These are phyloP conservation scores for Cutaneotrichosporon spelunceum DNA, from an alignment of 1,284 basidiomycete species.

Conservation along the genomic window DNA sequence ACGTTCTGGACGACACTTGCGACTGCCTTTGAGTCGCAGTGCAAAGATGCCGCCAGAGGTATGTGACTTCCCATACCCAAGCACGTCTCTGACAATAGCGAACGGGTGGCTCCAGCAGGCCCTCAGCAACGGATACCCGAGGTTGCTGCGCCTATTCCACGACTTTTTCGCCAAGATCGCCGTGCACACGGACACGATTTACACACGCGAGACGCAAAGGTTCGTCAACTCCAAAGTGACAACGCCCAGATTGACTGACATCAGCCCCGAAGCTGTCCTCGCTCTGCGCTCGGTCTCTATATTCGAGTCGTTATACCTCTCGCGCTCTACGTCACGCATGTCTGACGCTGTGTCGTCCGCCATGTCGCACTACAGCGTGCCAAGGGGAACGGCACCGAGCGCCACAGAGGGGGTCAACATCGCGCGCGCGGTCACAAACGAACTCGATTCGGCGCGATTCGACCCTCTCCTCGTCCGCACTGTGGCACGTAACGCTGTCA, in stretches of 20 bases:
- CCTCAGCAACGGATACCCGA: conserved; percentile 77
- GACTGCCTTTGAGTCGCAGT: conserved; percentile 71
- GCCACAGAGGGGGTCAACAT: conserved; percentile 71
- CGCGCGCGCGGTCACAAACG: conserved; percentile 74
- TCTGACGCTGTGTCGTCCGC: conserved; percentile 73
- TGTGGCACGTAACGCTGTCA: conserved; percentile 68
- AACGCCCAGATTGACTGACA: neutral
- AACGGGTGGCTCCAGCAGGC: conserved; percentile 75
- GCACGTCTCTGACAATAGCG: conserved; percentile 9
- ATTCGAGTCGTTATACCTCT: conserved; percentile 80
- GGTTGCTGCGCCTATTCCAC: conserved; percentile 81
- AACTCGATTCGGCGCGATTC: conserved; percentile 86
- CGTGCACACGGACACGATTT: conserved; percentile 88
- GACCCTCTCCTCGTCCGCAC: conserved; percentile 79
- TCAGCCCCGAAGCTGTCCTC: conserved; percentile 83
- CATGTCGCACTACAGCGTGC: conserved; percentile 58
- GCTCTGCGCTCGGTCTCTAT: conserved; percentile 74
- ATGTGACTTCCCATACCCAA: conserved; percentile 13
- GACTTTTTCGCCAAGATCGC: conserved; percentile 93
- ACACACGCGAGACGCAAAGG: conserved; percentile 79
- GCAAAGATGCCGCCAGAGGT: conserved; percentile 73
- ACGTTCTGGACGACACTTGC: conserved; percentile 86
- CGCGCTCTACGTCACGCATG: conserved; percentile 73
- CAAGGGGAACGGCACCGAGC: conserved; percentile 66
- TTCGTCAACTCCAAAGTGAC: conserved; percentile 39